These are phyloP conservation scores for Penicillium decumbens DNA, from an alignment of 2,329 filamentous ascomycete species.

Conservation along the genomic window DNA sequence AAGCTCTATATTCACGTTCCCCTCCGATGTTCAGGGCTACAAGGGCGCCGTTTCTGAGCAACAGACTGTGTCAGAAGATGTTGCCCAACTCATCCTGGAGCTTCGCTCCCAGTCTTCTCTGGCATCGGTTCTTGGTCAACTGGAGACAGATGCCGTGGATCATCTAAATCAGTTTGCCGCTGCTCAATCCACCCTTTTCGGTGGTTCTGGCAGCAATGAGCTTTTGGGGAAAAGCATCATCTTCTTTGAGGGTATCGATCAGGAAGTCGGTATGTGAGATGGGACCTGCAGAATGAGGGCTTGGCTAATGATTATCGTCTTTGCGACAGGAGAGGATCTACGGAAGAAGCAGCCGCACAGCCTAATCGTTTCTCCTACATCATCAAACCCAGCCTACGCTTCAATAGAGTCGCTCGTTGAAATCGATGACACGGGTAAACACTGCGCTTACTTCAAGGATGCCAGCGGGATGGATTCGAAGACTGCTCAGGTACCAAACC, in stretches of 20 bases:
- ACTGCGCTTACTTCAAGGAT: constrained; percentile 13
- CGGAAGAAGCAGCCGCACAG: constrained; percentile 10
- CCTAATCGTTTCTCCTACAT: constrained; percentile 17
- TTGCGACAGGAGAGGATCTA: constrained; percentile 13
- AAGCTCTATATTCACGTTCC: constrained; percentile 33
- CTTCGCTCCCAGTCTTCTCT: constrained; percentile 49
- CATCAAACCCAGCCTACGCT: constrained; percentile 9
- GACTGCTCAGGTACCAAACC: constrained; percentile 7
- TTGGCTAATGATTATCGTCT: constrained; percentile 6
- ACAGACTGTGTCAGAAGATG: constrained; percentile 25
- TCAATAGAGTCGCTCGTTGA: constrained; percentile 6
- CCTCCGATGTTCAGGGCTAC: constrained; percentile 9
- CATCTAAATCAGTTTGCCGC: constrained; percentile 60
- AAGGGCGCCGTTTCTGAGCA: neutral
- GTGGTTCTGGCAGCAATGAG: constrained; percentile 21
- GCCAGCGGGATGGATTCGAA: constrained; percentile 2
- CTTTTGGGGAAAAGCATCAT: constrained; percentile 31
- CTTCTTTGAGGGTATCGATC: constrained; percentile 54
- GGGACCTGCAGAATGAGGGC: neutral
- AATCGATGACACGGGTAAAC: constrained; percentile 3
- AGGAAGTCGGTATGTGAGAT: constrained; percentile 55
- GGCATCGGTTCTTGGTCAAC: constrained; percentile 39
- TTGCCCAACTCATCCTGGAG: constrained; percentile 40
- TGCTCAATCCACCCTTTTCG: constrained; percentile 50
- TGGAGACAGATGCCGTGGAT: constrained; percentile 50